Evolutionary conservation across 495 filamentous ascomycete species (phyloP).

Genomic region (Podospora pseudoanserina): DNA sequence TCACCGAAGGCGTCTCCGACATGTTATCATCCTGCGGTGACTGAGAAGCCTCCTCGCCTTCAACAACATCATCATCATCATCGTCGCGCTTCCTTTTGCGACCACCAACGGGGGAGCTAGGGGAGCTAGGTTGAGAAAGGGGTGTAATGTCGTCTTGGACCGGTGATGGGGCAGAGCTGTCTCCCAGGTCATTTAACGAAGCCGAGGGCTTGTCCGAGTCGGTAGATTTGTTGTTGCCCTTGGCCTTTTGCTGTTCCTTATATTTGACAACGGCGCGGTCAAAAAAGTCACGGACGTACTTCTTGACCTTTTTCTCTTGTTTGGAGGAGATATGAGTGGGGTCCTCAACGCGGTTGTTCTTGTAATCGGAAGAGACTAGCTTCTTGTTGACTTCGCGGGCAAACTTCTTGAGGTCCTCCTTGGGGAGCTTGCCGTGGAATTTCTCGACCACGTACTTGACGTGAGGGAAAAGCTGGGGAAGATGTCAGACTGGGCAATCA

Average conservation of each 20-base stretch:
- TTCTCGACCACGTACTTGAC: slow-evolving; percentile 82
- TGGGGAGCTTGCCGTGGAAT: slow-evolving; percentile 77
- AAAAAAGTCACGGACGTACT: slow-evolving; percentile 77
- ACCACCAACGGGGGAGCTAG: slow-evolving; percentile 23
- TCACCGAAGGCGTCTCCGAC: slow-evolving; percentile 45
- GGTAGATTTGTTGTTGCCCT: slow-evolving; percentile 39
- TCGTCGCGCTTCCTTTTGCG: slow-evolving; percentile 64
- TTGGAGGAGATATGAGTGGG: slow-evolving; percentile 69
- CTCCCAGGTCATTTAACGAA: slow-evolving; percentile 19
- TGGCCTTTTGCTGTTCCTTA: slow-evolving; percentile 62
- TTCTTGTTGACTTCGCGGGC: slow-evolving; percentile 86
- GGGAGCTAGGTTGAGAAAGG: slow-evolving; percentile 41
- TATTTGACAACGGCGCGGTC: slow-evolving; percentile 79
- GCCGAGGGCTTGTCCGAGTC: not conserved
- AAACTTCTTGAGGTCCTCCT: slow-evolving; percentile 82
- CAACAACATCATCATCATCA: slow-evolving; percentile 29
- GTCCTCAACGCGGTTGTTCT: slow-evolving; percentile 75
- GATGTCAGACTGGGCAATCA: slow-evolving; percentile 25
- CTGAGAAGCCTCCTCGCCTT: slow-evolving; percentile 25
- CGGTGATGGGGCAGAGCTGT: slow-evolving; percentile 24
- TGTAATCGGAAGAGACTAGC: slow-evolving; percentile 84
- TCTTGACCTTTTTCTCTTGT: slow-evolving; percentile 76
- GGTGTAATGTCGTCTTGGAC: slow-evolving; percentile 26
- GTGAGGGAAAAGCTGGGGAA: slow-evolving; percentile 66
- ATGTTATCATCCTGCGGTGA: slow-evolving; percentile 34